Base-by-base conservation (phyloP, 2,329 filamentous ascomycete species). In the Beauveria sp. region DNA sequence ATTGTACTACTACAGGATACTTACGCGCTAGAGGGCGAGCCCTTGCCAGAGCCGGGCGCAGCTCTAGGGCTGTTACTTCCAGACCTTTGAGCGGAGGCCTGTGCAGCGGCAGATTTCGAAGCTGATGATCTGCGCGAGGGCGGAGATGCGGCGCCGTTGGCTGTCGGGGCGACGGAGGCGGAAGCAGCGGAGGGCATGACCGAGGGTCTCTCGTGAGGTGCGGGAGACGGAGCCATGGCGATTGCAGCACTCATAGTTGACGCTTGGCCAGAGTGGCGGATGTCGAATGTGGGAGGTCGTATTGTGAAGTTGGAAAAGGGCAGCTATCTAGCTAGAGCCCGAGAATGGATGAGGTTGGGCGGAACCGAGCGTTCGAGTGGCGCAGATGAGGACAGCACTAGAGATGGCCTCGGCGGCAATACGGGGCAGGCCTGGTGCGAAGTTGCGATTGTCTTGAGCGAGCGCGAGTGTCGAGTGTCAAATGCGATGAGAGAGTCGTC, bases 201-300 rank as follows among this genome's bases (percentile, higher is more conserved):
- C n/a, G 80, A 78, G 63, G 82, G 77, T 72, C 84, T 79, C 72
- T 87, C 85, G 73, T 87, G 84, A 67, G 84, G 85, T 75, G 84
- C 85, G 70, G 85, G 85, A 72, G 85, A 87, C 66, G 85, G 84
- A 71, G 83, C 85, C 85, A 87, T 87, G 70, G 85, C 83, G 72
- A 87, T 82, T 74, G 83, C 84, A 72, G 85, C 80, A 78, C 84
- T 87, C 85, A 88, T 88, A 72, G 68, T 86, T 73, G 69, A 66
- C 24, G 38, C 5, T 43, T 22, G n/a, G 47, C 47, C 46, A 24
- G 45, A 45, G 47, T 18, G 45, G 52, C 43, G 28, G 18, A 20
- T 10, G 16, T 38, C 34, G 34, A 38, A 38, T 38, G 34, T 38
- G 12, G 14, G 34, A 38, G 34, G 34, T 56, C 30, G 16, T 12